These are phyloP conservation scores for Phytophthora chlamydospora DNA, from an alignment of 352 stramenopile species.

Conservation along the genomic window DNA sequence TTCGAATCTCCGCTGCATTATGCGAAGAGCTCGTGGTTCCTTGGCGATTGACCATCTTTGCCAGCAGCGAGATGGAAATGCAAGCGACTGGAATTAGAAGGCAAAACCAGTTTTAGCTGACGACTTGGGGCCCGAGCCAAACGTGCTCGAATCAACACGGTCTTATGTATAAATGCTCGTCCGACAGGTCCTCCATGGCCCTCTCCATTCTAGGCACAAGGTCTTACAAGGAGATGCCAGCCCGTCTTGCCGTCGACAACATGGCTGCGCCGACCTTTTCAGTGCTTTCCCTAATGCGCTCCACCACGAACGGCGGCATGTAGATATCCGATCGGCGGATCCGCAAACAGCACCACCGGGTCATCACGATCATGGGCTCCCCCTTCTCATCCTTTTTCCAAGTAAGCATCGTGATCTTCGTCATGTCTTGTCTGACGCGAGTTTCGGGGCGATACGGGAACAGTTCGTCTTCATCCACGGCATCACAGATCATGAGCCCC, in stretches of 20 bases:
- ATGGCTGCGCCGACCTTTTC: slow-evolving; percentile 32
- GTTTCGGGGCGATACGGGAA: slow-evolving; percentile 42
- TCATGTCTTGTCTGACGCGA: slow-evolving; percentile 44
- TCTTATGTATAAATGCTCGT: no score
- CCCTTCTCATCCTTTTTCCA: slow-evolving; percentile 1
- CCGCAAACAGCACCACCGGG: slow-evolving; percentile 30
- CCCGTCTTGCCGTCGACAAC: slow-evolving; percentile 11
- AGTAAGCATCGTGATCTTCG: slow-evolving; percentile 21
- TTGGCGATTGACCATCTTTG: slow-evolving; percentile 14
- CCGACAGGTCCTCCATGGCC: no score
- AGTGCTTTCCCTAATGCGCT: slow-evolving; percentile 16
- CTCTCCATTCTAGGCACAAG: no score
- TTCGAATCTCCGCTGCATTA: background rate
- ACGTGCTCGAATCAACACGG: no score
- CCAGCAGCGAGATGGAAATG: no score
- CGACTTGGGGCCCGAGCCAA: no score
- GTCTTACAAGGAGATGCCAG: background rate
- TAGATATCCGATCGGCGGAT: slow-evolving; percentile 19
- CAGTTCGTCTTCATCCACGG: slow-evolving; percentile 43
- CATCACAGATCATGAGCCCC: slow-evolving; percentile 34
- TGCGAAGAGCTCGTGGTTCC: slow-evolving; percentile 5
- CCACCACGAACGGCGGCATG: slow-evolving; percentile 16
- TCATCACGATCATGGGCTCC: slow-evolving; percentile 26
- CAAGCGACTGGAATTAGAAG: no score
- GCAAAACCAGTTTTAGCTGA: background rate